Evolutionary conservation across 345 rosid genomes (phyloP), one percentile per base, ranked within the genome.

Genomic region (Schrenkiella parvula): DNA sequence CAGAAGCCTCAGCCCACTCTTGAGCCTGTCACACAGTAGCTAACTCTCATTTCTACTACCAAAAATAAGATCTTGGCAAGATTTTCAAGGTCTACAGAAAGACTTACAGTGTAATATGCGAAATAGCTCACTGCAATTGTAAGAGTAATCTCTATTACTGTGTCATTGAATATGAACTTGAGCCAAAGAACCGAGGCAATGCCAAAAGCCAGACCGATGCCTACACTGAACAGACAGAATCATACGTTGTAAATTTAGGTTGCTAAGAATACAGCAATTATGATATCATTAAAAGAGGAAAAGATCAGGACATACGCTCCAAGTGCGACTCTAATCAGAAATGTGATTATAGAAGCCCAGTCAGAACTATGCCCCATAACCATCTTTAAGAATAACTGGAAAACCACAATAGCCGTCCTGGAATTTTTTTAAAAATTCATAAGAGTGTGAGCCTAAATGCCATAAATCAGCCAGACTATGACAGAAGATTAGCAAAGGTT

Each of bases 381-480:
- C 93, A 95, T 89, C 77, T 83, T 89, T 62, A 34, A 88, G 81
- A 95, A 89, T 64, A 95, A 78, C 84, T 95, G 99, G 72, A 83
- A 95, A 78, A 91, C 92, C 84, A 91, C 99, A 71, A 95, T 91
- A 19, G 96, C 96, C 46, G 92, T 89, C 83, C 99, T 95, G 93
- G 42, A 82, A 11, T 64, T 41, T 13, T 68, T 53, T 34, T 63
- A 58, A 46, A 23, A 50, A 23, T 3, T 17, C 19, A 34, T 6
- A 4, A 68, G n/a, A 39, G 17, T 14, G 9, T 41, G 54, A 66
- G 28, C 44, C 39, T 26, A 29, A 26, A 12, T 43, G 6, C 19
- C 32, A 51, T 15, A 35, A 25, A 68, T 21, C 4, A 42, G 44
- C 31, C 23, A 51, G 26, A 67, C 2, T 10, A 26, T 12, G 42